Evolutionary conservation across 148 eudicot genomes (phyloP), one percentile per base, ranked within the genome.

Genomic region (Camellia lanceoleosa): DNA sequence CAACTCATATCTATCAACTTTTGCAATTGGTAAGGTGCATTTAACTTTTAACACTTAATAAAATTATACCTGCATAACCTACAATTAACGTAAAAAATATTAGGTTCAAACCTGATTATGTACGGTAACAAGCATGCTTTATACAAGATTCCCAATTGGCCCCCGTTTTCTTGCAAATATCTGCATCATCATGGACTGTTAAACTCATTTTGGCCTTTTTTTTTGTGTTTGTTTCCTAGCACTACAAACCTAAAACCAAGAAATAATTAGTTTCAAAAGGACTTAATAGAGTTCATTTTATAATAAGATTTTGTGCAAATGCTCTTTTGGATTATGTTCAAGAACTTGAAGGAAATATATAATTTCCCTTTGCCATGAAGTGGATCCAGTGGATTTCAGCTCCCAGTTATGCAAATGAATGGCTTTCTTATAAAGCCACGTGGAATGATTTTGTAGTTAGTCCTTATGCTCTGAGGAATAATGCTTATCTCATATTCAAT

Each of bases 351-450:
- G 54, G 9, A 5, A 51, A 51, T 5, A 3, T 38, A 13, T 8
- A 49, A 20, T 49, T 49, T 12, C 41, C 16, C 41, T 71, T 71
- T 49, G 16, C 74, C 18, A 51, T 1, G 3, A 71, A 41, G 73
- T 69, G 73, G 13, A 51, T 71, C 59, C 12, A 58, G 23, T 41
- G 65, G 55, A 58, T 74, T 41, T 41, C 38, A 59, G 65, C 51
- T 74, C 23, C 15, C 49, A 8, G 20, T 74, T 55, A 30, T 74
- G 77, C 51, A 41, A 42, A 16, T 41, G 77, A 74, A 58, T 74
- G 77, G 77, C 51, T 51, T 74, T 74, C 13, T 16, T 58, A 41
- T n/a, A 58, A 16, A 58, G 66, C 43, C 6, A 42, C 42, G 42
- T 58, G 64, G 30, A 41, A 58, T 12, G 15, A 4, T 51, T 71